Base-by-base conservation (phyloP, 768 basidiomycete species). In the Xerocomellus chrysenteron region DNA sequence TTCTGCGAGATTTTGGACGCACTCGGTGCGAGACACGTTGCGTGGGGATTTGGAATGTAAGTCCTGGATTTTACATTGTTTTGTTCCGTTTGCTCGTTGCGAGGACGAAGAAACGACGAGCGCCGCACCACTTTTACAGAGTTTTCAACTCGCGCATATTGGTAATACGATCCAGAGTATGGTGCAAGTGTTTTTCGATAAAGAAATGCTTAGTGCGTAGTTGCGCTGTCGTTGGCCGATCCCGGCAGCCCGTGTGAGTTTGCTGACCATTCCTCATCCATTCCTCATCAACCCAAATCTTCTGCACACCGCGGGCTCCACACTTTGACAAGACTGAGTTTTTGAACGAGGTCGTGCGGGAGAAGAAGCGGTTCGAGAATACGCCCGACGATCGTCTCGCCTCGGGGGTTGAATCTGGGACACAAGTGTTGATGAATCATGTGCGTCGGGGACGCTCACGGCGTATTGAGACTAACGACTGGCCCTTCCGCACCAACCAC, bases 121-220 rank as follows among this genome's bases (percentile, higher is more conserved):
- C 60, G 95, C 98, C 3, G 94, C 95, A 1, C 97, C 97, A 0
- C 74, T 99, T 3, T 75, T 98, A 40, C 95, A 98, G 69, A 98
- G 98, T 75, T 98, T 99, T 62, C 97, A 98, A 76, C 78, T 98
- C 24, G 96, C 96, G 1, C 97, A 98, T 74, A 78, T 98, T 16
- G 97, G 94, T 1, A 97, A 99, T 68, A 99, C 92, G 16, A 98
- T 98, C 43, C 93, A 96, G 73, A 92, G 88, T 17, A 98, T 98
- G 86, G 85, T 97, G 7, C 94, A 99, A 63, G 97, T 98, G 2
- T 99, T 95, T 71, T 99, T 96, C 67, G 97, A 98, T 68, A 95
- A 95, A 66, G 96, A 97, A 65, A 75, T 21, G 21, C 21, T 21
- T 98, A 74, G 92, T 90, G 58, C 26, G 86, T 56, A 2, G 7